Percentiles rank a stretch among this genome's conserved stretches.
Conservation (phyloP, 805 yeast species). For the Starmera quercuum region DNA sequence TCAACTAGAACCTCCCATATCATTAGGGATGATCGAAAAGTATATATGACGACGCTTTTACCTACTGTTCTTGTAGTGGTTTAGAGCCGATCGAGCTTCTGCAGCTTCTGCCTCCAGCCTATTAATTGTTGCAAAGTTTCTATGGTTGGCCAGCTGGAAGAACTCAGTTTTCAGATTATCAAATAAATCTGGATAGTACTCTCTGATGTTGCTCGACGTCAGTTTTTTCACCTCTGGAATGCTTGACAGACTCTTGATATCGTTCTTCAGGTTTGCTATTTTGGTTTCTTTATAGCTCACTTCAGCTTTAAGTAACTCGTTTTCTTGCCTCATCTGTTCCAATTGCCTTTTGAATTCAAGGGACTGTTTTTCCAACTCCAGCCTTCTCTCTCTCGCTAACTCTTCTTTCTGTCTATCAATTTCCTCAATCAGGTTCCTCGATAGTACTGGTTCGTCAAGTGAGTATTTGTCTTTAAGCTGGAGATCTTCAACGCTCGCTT, state of each 20-base stretch:
- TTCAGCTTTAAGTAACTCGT: neutral
- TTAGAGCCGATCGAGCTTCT: neutral
- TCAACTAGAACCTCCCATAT: neutral
- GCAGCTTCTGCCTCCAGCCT: constrained; percentile 2
- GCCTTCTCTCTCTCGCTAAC: neutral
- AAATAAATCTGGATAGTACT: neutral
- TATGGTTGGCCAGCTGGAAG: constrained; percentile 1
- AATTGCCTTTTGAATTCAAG: neutral
- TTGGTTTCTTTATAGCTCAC: neutral
- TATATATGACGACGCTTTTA: neutral
- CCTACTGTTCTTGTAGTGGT: neutral
- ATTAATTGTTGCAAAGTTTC: neutral
- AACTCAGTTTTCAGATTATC: neutral
- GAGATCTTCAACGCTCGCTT: too few species aligned
- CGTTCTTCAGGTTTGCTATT: neutral
- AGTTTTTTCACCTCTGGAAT: neutral
- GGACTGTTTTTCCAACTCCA: neutral
- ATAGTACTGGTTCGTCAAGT: neutral
- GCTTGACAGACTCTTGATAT: neutral
- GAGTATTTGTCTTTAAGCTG: neutral
- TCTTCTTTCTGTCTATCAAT: neutral
- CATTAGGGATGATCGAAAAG: neutral
- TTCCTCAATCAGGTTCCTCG: neutral
- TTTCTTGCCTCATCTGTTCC: neutral
- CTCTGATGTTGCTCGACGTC: neutral